Evolutionary conservation across 2,329 filamentous ascomycete genomes (phyloP), one percentile per base, ranked within the genome.

Genomic region (Colletotrichum tropicale): DNA sequence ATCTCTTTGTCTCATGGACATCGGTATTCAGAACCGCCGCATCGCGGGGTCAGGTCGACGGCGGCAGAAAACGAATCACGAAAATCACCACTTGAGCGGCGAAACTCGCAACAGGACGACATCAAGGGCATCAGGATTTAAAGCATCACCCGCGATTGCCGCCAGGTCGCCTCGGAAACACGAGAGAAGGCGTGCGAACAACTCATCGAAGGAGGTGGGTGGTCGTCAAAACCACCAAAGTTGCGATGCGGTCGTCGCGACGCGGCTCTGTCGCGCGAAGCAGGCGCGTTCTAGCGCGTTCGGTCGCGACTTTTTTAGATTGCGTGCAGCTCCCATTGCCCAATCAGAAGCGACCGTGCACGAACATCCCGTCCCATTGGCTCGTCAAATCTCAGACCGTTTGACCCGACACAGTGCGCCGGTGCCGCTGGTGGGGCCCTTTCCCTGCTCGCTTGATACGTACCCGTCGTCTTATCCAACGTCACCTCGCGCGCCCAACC

Each of bases 351-450:
- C 8, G 5, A 18, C 2, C 13, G 10, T 21, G 16, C 26, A 8
- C n/a, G 3, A 3, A 3, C 4, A 26, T 9, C 43, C 12, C 43
- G 28, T 52, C 6, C 15, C 43, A 75, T 75, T 75, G 73, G 73
- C 28, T 26, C 26, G 30, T 48, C n/a, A 32, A 43, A 21, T 21
- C 21, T 26, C 64, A 38, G 38, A 30, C 73, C 58, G 70, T 73
- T 69, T 65, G 43, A 65, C 18, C 26, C 73, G n/a, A 65, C 70
- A 75, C 73, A 75, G 70, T 73, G 73, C 64, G 73, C 56, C 28
- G 28, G 26, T 62, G 8, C 21, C n/a, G 7, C 7, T 12, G 6
- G 58, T 68, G 73, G 73, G 56, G 28, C 55, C 5, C 56, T 32
- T 56, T 24, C 52, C 52, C 52, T 38, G 32, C 48, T 70, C 34